phyloP scores from a whole-genome alignment of 108 stramenopile genomes.

The Nitzschia inconspicua region DNA sequence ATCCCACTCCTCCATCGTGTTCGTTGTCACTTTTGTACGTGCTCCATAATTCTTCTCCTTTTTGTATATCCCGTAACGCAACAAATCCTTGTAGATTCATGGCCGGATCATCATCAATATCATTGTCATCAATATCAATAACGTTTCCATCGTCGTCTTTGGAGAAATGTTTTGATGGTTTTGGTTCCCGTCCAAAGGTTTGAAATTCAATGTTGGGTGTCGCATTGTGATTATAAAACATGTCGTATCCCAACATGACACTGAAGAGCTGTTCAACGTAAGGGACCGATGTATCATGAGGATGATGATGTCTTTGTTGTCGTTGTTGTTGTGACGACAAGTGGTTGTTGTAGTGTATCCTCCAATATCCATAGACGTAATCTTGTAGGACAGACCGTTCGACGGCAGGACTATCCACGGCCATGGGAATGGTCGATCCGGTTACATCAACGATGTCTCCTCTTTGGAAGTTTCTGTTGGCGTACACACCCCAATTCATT shows the following conservation, averaged over 20 bases:
- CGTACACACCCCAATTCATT: constrained; percentile 44
- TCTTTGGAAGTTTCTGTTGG: constrained; percentile 23
- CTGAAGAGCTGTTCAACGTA: neutral
- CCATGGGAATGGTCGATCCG: constrained; percentile 27
- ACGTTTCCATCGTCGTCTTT: neutral
- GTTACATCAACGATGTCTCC: constrained; percentile 42
- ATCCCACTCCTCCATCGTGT: constrained; percentile 13
- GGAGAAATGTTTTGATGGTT: too few species aligned
- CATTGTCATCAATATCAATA: neutral
- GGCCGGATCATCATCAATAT: constrained; percentile 8
- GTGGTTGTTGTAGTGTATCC: neutral
- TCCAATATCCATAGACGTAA: constrained; percentile 39
- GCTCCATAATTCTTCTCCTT: constrained; percentile 41
- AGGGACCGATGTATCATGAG: neutral
- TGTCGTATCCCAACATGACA: constrained; percentile 30
- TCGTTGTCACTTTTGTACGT: constrained; percentile 8
- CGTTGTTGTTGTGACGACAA: neutral
- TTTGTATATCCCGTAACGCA: constrained; percentile 23
- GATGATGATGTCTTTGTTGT: neutral
- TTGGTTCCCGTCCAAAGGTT: constrained; percentile 30
- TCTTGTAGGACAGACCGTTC: constrained; percentile 30
- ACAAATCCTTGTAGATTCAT: constrained; percentile 28
- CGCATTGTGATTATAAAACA: constrained; percentile 38
- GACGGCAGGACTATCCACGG: constrained; percentile 1
- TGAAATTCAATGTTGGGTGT: constrained; percentile 30